Percentiles rank a stretch among this genome's conserved stretches.
Conservation (phyloP, 1,139 yeast species). For the Zygotorulaspora mrakii region DNA sequence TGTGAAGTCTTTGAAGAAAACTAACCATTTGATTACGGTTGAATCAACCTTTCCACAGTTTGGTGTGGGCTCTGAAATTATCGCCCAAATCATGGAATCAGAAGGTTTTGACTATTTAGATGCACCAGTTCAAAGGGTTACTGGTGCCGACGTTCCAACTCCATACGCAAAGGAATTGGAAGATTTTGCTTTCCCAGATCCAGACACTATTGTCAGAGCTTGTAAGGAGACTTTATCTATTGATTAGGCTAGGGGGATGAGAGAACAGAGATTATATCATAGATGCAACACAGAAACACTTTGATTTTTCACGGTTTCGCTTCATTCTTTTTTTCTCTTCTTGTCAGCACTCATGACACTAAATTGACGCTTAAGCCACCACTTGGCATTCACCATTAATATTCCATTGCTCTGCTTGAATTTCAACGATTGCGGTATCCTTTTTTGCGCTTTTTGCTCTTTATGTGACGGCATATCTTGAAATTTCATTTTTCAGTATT, state of each 20-base stretch:
- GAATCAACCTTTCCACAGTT: slow-evolving; percentile 98
- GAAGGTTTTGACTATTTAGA: slow-evolving; percentile 98
- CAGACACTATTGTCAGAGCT: slow-evolving; percentile 86
- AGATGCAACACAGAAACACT: no score
- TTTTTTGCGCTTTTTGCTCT: background rate
- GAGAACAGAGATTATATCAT: background rate
- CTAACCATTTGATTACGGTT: slow-evolving; percentile 92
- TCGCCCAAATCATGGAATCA: slow-evolving; percentile 97
- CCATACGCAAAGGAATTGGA: slow-evolving; percentile 97
- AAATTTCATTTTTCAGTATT: background rate
- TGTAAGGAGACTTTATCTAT: slow-evolving; percentile 82
- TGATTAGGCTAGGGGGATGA: slow-evolving; percentile 38
- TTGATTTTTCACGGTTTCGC: no score
- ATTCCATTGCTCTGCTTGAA: slow-evolving; percentile 6
- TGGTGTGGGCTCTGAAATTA: slow-evolving; percentile 97
- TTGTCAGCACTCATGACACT: no score
- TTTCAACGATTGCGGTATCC: background rate
- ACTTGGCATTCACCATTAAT: slow-evolving; percentile 7
- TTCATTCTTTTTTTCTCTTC: no score
- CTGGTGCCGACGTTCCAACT: slow-evolving; percentile 99
- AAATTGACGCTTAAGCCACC: no score
- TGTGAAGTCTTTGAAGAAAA: slow-evolving; percentile 86
- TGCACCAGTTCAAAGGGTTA: slow-evolving; percentile 97
- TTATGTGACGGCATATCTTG: background rate
- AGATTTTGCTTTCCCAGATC: slow-evolving; percentile 98